Conservation (phyloP, 768 basidiomycete genomes). For the Termitomyces heimii region DNA sequence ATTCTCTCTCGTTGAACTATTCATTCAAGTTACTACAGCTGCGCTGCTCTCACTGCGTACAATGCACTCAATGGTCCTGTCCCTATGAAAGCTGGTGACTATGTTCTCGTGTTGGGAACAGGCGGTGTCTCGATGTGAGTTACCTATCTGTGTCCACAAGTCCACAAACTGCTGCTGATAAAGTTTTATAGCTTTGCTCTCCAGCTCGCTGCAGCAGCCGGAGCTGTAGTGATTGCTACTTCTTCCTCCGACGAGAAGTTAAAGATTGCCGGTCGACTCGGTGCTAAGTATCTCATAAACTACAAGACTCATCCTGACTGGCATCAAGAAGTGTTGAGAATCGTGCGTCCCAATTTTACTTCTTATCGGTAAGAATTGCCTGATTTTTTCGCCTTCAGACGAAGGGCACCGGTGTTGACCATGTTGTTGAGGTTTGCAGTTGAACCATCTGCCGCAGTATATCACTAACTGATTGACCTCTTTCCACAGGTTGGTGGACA, state of each 20-base stretch:
- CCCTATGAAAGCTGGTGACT: conserved; percentile 53
- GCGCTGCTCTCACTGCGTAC: conserved; percentile 61
- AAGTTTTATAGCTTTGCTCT: conserved; percentile 40
- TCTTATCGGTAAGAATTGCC: background rate
- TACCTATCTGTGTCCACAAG: background rate
- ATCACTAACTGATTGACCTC: background rate
- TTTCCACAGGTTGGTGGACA: conserved; percentile 48
- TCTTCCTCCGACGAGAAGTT: conserved; percentile 65
- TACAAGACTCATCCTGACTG: conserved; percentile 54
- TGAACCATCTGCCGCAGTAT: background rate
- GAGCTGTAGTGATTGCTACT: conserved; percentile 60
- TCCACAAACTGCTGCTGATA: background rate
- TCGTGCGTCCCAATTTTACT: conserved; percentile 26
- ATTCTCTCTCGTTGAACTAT: background rate
- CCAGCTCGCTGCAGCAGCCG: conserved; percentile 57
- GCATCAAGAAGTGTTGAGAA: conserved; percentile 42
- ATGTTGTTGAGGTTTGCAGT: conserved; percentile 30
- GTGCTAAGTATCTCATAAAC: conserved; percentile 53
- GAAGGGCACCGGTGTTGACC: conserved; percentile 30
- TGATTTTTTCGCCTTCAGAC: conserved; percentile 23
- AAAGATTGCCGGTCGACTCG: conserved; percentile 42
- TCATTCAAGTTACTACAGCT: conserved; percentile 22
- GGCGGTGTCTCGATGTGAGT: conserved; percentile 51
- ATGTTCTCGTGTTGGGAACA: conserved; percentile 49
- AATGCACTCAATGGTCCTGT: conserved; percentile 45